Percentiles rank a stretch among this genome's conserved stretches.
phyloP scores from a whole-genome alignment of 768 basidiomycete species.

The Termitomyces bulborhizus region DNA sequence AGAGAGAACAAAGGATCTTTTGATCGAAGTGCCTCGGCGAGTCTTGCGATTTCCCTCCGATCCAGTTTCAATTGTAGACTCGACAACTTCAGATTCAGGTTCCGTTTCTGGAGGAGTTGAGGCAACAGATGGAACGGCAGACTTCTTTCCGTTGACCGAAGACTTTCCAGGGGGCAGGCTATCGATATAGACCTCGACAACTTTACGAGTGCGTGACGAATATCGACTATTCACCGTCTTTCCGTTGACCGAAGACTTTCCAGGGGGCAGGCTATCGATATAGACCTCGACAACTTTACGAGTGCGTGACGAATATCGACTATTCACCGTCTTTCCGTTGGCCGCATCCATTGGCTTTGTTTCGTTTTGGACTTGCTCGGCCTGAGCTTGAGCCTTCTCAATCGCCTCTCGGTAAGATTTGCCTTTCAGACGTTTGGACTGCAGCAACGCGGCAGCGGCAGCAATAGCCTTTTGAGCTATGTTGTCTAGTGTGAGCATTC shows the following conservation, averaged over 20 bases:
- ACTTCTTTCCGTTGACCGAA: slow-evolving; percentile 15
- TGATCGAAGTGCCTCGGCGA: slow-evolving; percentile 31
- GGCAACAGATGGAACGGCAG: slow-evolving; percentile 25
- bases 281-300: slow-evolving; percentile 46
- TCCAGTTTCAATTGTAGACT: slow-evolving; percentile 24
- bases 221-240: slow-evolving; percentile 1
- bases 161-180: slow-evolving; percentile 17
- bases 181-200: slow-evolving; percentile 55
- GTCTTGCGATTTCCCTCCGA: slow-evolving; percentile 30
- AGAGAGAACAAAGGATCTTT: slow-evolving; percentile 40
- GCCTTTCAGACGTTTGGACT: slow-evolving; percentile 69
- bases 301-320: slow-evolving; percentile 3
- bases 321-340: slow-evolving; percentile 6
- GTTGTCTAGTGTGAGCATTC: neutral
- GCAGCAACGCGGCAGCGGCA: slow-evolving; percentile 32
- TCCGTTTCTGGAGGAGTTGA: slow-evolving; percentile 30
- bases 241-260: slow-evolving; percentile 14
- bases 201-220: slow-evolving; percentile 3
- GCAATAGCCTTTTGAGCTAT: slow-evolving; percentile 48
- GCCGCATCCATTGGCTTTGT: slow-evolving; percentile 9
- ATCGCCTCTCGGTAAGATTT: slow-evolving; percentile 63
- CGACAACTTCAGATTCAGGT: slow-evolving; percentile 25
- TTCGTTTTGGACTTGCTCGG: slow-evolving; percentile 2
- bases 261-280: slow-evolving; percentile 29
- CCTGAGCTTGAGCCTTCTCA: slow-evolving; percentile 24